Conservation (phyloP, 176 grass and related monocot species). For the Ensete glaucum region DNA sequence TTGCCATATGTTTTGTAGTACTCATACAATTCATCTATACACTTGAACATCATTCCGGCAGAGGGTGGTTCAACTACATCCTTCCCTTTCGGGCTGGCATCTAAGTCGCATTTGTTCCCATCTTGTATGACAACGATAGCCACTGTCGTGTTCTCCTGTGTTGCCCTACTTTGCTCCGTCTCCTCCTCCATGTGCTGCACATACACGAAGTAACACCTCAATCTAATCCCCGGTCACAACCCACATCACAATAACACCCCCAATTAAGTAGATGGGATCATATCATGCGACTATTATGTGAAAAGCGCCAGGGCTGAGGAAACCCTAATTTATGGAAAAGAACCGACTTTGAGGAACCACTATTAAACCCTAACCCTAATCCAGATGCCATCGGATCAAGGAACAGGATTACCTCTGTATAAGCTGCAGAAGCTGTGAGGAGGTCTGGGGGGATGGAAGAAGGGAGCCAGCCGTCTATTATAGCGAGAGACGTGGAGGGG, state of each 20-base stretch:
- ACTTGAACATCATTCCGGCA: conserved; percentile 12
- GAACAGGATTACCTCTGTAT: not conserved
- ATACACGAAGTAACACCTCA: not conserved
- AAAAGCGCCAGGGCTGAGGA: not conserved
- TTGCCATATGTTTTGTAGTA: conserved; percentile 13
- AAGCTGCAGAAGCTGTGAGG: not conserved
- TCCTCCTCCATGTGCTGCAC: not conserved
- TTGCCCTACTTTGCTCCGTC: not conserved
- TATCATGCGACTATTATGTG: not conserved
- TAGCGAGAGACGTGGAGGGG: not conserved
- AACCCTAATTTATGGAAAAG: conserved; percentile 1
- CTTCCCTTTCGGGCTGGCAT: not conserved
- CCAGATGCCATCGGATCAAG: not conserved
- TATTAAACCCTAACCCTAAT: not conserved
- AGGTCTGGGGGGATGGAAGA: not conserved
- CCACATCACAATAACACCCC: not conserved
- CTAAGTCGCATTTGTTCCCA: not conserved
- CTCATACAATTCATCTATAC: conserved; percentile 8
- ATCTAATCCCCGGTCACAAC: not conserved
- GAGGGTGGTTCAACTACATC: not conserved
- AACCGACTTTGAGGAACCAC: not conserved
- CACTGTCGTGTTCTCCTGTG: not conserved
- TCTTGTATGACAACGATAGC: not conserved
- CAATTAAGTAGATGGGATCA: not conserved
- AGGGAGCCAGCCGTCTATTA: not conserved